phyloP scores from a whole-genome alignment of 2,329 filamentous ascomycete genomes.

The Fusarium austroafricanum region DNA sequence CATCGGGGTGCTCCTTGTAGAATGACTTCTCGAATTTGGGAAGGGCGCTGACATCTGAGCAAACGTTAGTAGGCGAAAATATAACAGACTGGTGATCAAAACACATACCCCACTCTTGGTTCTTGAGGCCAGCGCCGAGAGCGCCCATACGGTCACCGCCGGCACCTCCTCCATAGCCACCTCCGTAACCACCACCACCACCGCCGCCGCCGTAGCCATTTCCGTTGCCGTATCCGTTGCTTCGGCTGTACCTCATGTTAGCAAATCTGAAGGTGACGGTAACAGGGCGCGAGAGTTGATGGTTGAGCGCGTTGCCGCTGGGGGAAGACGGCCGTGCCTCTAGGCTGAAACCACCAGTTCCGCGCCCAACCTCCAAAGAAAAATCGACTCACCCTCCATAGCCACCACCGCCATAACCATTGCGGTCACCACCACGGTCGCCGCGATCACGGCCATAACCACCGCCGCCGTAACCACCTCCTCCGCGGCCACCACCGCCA shows the following conservation, averaged over 20 bases:
- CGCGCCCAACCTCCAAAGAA: conserved; percentile 19
- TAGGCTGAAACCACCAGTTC: conserved; percentile 27
- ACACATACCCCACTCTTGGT: conserved; percentile 87
- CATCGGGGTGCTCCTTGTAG: conserved; percentile 93
- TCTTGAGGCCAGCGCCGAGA: conserved; percentile 87
- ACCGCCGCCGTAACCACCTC: conserved; percentile 49
- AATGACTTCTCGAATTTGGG: conserved; percentile 99
- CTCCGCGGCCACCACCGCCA: conserved; percentile 48
- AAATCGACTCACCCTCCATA: conserved; percentile 53
- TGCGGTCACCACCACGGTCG: conserved; percentile 57
- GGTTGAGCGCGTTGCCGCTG: conserved; percentile 13
- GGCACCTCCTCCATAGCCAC: conserved; percentile 62
- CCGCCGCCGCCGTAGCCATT: conserved; percentile 46
- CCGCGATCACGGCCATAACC: conserved; percentile 57
- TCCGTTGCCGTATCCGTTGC: conserved; percentile 57
- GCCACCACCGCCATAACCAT: conserved; percentile 54
- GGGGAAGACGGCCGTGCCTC: conserved; percentile 21
- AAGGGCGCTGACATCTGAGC: conserved; percentile 76
- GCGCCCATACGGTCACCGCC: conserved; percentile 95
- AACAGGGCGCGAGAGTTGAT: conserved; percentile 20
- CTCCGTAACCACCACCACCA: conserved; percentile 53
- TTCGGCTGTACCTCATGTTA: conserved; percentile 59
- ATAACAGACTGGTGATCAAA: conserved; percentile 43
- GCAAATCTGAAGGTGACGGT: conserved; percentile 37
- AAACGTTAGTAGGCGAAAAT: conserved; percentile 42